These are phyloP conservation scores for Annulohypoxylon stygium DNA, from an alignment of 495 filamentous ascomycete genomes.

Conservation along the genomic window DNA sequence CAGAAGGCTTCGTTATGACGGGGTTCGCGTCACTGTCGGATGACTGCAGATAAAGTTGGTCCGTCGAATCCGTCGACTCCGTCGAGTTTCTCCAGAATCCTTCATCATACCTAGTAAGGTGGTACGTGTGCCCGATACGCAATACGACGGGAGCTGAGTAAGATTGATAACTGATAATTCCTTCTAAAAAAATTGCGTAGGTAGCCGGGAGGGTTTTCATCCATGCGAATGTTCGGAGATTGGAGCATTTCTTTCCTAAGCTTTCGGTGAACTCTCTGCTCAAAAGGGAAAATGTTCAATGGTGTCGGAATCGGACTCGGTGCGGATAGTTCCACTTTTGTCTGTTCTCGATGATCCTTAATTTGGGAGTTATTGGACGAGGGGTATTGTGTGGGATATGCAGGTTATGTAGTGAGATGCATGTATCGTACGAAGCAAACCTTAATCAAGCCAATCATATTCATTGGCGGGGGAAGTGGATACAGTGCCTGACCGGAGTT, in stretches of 20 bases:
- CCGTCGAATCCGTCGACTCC: conserved; percentile 22
- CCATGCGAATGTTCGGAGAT: background rate
- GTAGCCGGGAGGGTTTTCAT: background rate
- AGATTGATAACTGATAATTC: conserved; percentile 15
- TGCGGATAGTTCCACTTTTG: background rate
- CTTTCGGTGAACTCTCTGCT: conserved; percentile 10
- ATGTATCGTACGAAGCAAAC: background rate
- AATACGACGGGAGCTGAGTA: conserved; percentile 27
- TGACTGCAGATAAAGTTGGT: conserved; percentile 28
- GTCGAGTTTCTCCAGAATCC: conserved; percentile 33
- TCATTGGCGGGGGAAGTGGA: conserved; percentile 3
- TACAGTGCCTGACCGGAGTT: conserved; percentile 12
- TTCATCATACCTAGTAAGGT: background rate
- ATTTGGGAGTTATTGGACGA: background rate
- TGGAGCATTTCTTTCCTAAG: conserved; percentile 4
- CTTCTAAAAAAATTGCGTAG: background rate
- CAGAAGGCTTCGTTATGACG: background rate
- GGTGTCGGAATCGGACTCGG: conserved; percentile 3
- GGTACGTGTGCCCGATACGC: too few relatives aligned
- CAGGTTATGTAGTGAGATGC: background rate
- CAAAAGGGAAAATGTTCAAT: background rate
- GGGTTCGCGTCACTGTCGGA: conserved; percentile 6
- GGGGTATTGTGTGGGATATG: conserved; percentile 4
- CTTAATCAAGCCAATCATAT: conserved; percentile 1
- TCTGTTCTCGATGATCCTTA: background rate